Percentiles rank a stretch among this genome's conserved stretches.
Conservation (phyloP, 176 grass and related monocot genomes). For the Raddia guianensis region DNA sequence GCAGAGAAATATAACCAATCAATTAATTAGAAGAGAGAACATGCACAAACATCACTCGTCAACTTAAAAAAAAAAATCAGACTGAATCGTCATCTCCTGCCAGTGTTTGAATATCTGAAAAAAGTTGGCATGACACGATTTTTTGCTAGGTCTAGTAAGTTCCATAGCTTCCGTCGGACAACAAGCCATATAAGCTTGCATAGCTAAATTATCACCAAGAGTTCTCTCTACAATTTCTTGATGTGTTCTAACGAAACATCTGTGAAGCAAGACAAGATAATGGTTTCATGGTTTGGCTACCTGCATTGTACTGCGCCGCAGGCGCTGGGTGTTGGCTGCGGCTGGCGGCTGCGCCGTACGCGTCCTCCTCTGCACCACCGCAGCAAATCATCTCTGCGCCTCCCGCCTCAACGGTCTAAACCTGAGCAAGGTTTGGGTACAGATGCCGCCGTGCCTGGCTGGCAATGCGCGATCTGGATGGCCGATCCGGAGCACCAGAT, state of each 20-base stretch:
- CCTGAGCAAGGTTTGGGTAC: not conserved
- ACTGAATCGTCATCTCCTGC: not conserved
- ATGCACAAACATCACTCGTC: not conserved
- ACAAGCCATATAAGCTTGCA: not conserved
- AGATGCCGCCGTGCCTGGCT: not conserved
- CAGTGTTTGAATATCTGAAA: no score
- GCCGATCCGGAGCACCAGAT: slow-evolving; percentile 22
- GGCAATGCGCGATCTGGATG: not conserved
- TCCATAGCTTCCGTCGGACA: not conserved
- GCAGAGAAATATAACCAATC: not conserved
- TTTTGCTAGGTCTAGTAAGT: not conserved
- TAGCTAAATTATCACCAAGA: not conserved
- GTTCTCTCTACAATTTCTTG: not conserved
- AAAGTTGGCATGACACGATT: not conserved
- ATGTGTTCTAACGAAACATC: not conserved
- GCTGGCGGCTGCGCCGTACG: slow-evolving; percentile 34
- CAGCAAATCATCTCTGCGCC: slow-evolving; percentile 48
- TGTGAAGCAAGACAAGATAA: not conserved
- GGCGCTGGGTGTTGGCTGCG: slow-evolving; percentile 40
- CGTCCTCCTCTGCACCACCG: slow-evolving; percentile 40
- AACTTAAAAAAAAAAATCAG: not conserved
- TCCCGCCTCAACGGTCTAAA: not conserved
- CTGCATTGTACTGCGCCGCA: slow-evolving; percentile 40
- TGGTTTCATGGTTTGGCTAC: not conserved
- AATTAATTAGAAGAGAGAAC: not conserved